Percentiles rank a stretch among this genome's conserved stretches.
phyloP scores from a whole-genome alignment of 2,329 filamentous ascomycete genomes.

The Cladosporium sphaerospermum region DNA sequence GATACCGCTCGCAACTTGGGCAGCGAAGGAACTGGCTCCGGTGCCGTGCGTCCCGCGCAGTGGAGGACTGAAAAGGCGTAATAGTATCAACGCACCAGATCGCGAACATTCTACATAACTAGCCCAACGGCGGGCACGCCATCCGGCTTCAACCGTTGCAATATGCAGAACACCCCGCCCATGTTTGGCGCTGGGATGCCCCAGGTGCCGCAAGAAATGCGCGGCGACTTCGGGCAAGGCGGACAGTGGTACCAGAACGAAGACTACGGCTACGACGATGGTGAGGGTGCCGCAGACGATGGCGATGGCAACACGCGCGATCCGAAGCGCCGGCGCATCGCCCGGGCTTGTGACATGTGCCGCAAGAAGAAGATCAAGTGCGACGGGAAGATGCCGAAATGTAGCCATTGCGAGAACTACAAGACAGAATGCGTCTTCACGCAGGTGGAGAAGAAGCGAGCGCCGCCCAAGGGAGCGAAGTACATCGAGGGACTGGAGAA shows the following conservation, averaged over 20 bases:
- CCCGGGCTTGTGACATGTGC: conserved; percentile 92
- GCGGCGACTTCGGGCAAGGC: conserved; percentile 5
- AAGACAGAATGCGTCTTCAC: conserved; percentile 98
- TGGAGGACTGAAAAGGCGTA: background rate
- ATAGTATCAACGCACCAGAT: background rate
- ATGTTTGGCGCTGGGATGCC: conserved; percentile 4
- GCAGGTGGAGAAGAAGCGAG: conserved; percentile 97
- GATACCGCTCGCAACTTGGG: background rate
- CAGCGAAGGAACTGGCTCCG: background rate
- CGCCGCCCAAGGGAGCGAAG: conserved; percentile 93
- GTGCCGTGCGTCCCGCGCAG: background rate
- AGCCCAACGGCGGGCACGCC: background rate
- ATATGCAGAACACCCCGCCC: background rate
- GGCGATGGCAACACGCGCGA: conserved; percentile 44
- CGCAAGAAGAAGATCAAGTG: conserved; percentile 96
- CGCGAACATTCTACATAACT: background rate
- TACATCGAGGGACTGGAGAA: conserved; percentile 98
- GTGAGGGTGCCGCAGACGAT: conserved; percentile 16
- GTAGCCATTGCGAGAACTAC: conserved; percentile 94
- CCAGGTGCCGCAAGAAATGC: conserved; percentile 4
- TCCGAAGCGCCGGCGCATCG: conserved; percentile 81
- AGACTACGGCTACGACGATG: conserved; percentile 20
- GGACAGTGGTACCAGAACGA: conserved; percentile 19
- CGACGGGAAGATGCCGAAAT: conserved; percentile 90
- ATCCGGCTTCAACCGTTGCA: background rate